Evolutionary conservation across 164 flowering plant species (phyloP), one percentile per base, ranked within the genome.

Genomic region (Chimonanthus salicifolius): DNA sequence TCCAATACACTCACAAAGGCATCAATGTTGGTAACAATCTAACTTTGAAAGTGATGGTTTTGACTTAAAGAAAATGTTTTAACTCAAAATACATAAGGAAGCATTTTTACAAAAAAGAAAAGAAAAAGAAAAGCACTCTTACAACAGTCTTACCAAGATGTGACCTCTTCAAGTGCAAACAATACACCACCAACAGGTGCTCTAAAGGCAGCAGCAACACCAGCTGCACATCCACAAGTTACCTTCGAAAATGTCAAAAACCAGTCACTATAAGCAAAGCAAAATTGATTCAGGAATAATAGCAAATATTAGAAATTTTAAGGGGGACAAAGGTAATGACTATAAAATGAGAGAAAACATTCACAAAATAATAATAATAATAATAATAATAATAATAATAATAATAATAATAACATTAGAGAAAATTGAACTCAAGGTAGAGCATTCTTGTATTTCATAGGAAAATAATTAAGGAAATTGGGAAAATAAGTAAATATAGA

Each of bases 141-240:
- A 66, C 16, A 66, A 66, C 43, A 18, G 6, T 21, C 74, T 74
- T 88, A 95, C 99, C 99, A 95, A 48, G 99, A 93, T 70, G 99
- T 93, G 49, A 95, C 99, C 82, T 95, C 99, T 81, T 95, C 99
- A 49, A 95, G 80, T 20, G 99, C 98, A 90, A 95, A 95, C 70
- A 95, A 82, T 64, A 95, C 99, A 71, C 99, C 99, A 49, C 99
- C 99, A 78, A 95, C 99, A 13, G 99, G 99, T 82, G 99, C 99
- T 88, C 99, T 88, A 78, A 95, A 95, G 78, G 99, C 99, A 84
- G 99, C 99, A 81, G 98, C 94, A 78, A 95, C 99, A 77, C 99
- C 99, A 82, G 99, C 98, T 82, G 99, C 98, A 92, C 98, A 93
- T 71, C 99, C 99, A 90, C 99, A 95, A 75, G 99, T 95, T 63